Conservation (phyloP, 2,329 filamentous ascomycete genomes). For the Gnomoniopsis smithogilvyi region DNA sequence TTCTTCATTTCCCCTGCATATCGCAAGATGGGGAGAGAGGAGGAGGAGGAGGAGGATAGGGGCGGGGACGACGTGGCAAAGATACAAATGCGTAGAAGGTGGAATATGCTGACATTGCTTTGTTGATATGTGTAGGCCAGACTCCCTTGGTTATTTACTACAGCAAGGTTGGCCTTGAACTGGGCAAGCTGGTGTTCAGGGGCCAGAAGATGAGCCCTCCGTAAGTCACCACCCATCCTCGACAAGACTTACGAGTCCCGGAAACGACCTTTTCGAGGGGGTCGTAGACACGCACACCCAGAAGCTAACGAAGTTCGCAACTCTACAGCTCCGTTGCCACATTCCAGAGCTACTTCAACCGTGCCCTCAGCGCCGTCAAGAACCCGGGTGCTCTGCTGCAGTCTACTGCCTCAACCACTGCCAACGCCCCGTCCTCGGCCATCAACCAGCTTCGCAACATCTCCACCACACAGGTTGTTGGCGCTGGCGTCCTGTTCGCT, state of each 20-base stretch:
- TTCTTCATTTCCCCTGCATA: neutral
- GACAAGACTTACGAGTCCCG: too few species aligned
- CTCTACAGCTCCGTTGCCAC: constrained; percentile 65
- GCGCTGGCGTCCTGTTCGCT: constrained; percentile 74
- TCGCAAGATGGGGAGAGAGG: neutral
- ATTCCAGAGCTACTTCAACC: constrained; percentile 85
- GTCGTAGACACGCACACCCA: too few species aligned
- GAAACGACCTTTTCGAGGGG: too few species aligned
- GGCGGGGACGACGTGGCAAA: neutral
- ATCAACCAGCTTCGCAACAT: constrained; percentile 60
- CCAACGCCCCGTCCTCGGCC: constrained; percentile 30
- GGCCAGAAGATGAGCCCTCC: constrained; percentile 91
- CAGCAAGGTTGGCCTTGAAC: constrained; percentile 81
- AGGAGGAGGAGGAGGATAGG: neutral
- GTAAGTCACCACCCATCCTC: constrained; percentile 63
- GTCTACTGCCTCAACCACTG: constrained; percentile 54
- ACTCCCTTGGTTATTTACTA: constrained; percentile 89
- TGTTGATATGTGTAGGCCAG: constrained; percentile 56
- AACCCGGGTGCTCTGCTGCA: constrained; percentile 63
- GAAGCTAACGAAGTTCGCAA: neutral
- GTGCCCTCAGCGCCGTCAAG: constrained; percentile 65
- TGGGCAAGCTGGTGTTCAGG: constrained; percentile 82
- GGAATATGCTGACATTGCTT: neutral
- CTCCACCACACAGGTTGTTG: constrained; percentile 65
- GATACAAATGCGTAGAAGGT: neutral